Base-by-base conservation (phyloP, 148 eudicot genomes). In the Vaccinium macrocarpon region DNA sequence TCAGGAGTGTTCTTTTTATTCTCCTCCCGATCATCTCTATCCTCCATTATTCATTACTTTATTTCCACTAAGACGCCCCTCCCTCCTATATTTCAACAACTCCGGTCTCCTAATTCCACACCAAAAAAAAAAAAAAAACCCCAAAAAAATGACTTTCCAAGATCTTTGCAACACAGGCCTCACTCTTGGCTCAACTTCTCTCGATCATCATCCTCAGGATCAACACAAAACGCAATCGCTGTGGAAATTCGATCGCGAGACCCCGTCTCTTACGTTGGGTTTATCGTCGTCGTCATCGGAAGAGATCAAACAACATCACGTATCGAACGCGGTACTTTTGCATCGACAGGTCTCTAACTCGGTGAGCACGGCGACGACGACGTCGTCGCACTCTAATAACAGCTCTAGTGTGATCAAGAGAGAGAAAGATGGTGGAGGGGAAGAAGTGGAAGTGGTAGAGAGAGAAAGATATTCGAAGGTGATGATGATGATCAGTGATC, bases 351-450 rank as follows among this genome's bases (percentile, higher is more conserved):
- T 68, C 38, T 68, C 73, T 32, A 38, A 68, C 16, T 68, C 73
- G 38, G 32, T 27, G 5, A 68, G 73, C 19, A 18, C 6, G 0
- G 46, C 46, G 46, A 42, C 46, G 46, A 42, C 38, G 19, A 12
- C 73, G 18, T 68, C 38, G 42, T 80, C 86, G 1, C 21, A 80
- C 35, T 85, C 86, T 0, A 56, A 29, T 0, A 56, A 29, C 73
- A 72, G 74, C 62, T 81, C 87, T 6, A 81, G 80, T 61, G 80
- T 85, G 75, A 85, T 42, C 46, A 42, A 81, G 73, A 85, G 84
- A 53, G 86, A 81, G 38, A 70, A 76, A 84, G 87, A 84, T 19
- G 76, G 29, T 6, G 66, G 77, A 0, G 23, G 57, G 9, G 86
- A 84, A 55, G 88, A 84, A 64, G 77, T 64, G 23, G 86, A 75